A percentile compares a stretch with the other conserved stretches of the same genome.
phyloP scores from a whole-genome alignment of 2,329 filamentous ascomycete species.

The Colletotrichum higginsianum region DNA sequence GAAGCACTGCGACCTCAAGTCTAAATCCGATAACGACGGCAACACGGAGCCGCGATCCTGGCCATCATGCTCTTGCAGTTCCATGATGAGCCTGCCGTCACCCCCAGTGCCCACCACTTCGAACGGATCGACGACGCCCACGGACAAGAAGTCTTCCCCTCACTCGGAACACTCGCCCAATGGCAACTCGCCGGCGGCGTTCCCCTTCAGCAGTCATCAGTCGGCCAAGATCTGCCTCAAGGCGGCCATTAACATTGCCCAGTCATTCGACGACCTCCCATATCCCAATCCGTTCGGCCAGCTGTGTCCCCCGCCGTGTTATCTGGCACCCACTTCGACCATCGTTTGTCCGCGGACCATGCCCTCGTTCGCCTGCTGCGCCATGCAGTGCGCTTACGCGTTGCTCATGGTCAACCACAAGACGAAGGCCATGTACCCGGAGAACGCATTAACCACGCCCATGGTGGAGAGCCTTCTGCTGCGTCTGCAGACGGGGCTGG shows the following conservation, averaged over 20 bases:
- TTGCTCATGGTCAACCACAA: slow-evolving; percentile 60
- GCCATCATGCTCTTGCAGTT: slow-evolving; percentile 54
- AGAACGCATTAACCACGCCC: slow-evolving; percentile 44
- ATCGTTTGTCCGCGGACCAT: slow-evolving; percentile 60
- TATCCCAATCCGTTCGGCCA: slow-evolving; percentile 60
- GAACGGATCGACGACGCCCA: slow-evolving; percentile 46
- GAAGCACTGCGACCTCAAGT: slow-evolving; percentile 64
- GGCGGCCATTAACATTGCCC: slow-evolving; percentile 63
- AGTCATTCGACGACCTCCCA: slow-evolving; percentile 61
- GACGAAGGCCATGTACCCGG: slow-evolving; percentile 55
- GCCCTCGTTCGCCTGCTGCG: slow-evolving; percentile 62
- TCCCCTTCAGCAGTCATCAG: slow-evolving; percentile 62
- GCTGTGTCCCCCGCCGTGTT: slow-evolving; percentile 52
- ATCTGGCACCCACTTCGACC: slow-evolving; percentile 54
- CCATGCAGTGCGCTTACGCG: slow-evolving; percentile 62
- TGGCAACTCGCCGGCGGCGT: slow-evolving; percentile 43
- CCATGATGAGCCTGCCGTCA: slow-evolving; percentile 47
- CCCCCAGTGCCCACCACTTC: slow-evolving; percentile 49
- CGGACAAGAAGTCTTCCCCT: slow-evolving; percentile 44
- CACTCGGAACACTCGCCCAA: slow-evolving; percentile 38
- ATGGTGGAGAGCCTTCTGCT: slow-evolving; percentile 55
- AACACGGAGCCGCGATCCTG: slow-evolving; percentile 51
- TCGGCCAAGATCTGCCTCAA: slow-evolving; percentile 66
- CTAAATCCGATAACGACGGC: slow-evolving; percentile 47
- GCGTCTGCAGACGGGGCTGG: slow-evolving; percentile 58